Base-by-base conservation (phyloP, 2,329 filamentous ascomycete genomes). In the Cryphonectria radicalis region DNA sequence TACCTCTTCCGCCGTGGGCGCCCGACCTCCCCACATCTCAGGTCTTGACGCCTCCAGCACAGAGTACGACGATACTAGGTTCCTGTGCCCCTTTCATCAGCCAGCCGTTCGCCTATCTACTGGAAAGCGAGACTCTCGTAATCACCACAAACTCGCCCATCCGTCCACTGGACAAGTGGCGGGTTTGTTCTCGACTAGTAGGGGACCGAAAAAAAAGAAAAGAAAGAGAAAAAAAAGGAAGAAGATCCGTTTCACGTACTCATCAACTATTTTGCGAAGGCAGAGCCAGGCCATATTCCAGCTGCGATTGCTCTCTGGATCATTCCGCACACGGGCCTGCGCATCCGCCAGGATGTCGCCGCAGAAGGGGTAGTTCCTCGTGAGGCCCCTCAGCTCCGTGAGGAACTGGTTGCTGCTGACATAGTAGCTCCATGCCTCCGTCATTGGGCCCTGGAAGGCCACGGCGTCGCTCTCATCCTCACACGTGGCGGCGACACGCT, bases 241-340 rank as follows among this genome's bases (percentile, higher is more conserved):
- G 32, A 32, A 32, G 4, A 84, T 4, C 7, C 4, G 28, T 7
- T 19, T 7, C 28, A 59, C 88, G 79, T 82, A 91, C 90, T 91
- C 89, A 70, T 89, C 87, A 32, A 85, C 83, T 66, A 93, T 89
- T 79, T 92, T 93, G 59, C 82, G 82, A 13, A 94, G 81, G 43
- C 92, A 89, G 63, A 94, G 81, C 91, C 92, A 94, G 59, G 90
- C 92, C 75, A 92, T 84, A 77, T 94, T 94, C 91, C 92, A 94
- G 77, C 91, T 93, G 35, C 89, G 86, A 75, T 89, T 90, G 74
- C 89, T 91, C 25, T 85, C 82, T 0, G 90, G 90, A 73, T 93
- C 92, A 40, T 81, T 83, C 69, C 86, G 84, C 3, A 94, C 91
- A 32, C 90, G 83, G 69, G 82, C 80, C 76, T 91, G 90, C 0